Conservation (phyloP, 1,284 basidiomycete species). For the Pseudozyma hubeiensis region DNA sequence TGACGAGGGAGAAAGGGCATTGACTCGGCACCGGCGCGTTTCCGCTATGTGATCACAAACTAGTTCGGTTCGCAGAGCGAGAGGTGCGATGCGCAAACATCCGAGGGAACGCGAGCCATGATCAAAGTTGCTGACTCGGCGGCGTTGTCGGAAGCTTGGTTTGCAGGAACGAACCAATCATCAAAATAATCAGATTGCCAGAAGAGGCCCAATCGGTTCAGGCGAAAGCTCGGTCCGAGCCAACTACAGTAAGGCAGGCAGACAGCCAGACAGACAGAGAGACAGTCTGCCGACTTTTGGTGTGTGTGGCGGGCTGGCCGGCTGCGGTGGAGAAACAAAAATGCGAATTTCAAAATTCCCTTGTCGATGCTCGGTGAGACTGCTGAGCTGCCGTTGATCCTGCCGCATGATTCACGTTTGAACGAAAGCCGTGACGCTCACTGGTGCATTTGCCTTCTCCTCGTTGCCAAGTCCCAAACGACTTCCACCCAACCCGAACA, state of each 20-base stretch:
- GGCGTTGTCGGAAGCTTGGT: neutral
- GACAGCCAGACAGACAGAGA: too few relatives aligned
- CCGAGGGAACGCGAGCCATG: too few relatives aligned
- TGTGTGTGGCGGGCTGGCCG: neutral
- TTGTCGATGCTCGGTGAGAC: neutral
- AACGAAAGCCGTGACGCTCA: too few relatives aligned
- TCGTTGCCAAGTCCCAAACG: neutral
- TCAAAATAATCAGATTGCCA: conserved; percentile 13
- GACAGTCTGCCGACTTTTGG: neutral
- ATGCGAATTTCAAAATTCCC: conserved; percentile 1
- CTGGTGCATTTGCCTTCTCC: too few relatives aligned
- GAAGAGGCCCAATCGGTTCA: neutral
- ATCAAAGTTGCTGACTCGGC: too few relatives aligned
- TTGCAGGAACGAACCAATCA: conserved; percentile 1
- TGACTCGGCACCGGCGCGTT: too few relatives aligned
- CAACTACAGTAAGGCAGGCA: neutral
- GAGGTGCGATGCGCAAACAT: too few relatives aligned
- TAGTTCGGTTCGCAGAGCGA: too few relatives aligned
- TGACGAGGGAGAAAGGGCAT: too few relatives aligned
- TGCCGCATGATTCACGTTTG: neutral
- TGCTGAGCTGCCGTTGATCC: neutral
- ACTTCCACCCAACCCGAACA: neutral
- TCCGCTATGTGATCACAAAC: too few relatives aligned
- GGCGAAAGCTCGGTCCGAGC: conserved; percentile 11
- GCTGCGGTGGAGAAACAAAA: neutral